Evolutionary conservation across 2,329 filamentous ascomycete species (phyloP).

Genomic region (Atkinsonella texensis): DNA sequence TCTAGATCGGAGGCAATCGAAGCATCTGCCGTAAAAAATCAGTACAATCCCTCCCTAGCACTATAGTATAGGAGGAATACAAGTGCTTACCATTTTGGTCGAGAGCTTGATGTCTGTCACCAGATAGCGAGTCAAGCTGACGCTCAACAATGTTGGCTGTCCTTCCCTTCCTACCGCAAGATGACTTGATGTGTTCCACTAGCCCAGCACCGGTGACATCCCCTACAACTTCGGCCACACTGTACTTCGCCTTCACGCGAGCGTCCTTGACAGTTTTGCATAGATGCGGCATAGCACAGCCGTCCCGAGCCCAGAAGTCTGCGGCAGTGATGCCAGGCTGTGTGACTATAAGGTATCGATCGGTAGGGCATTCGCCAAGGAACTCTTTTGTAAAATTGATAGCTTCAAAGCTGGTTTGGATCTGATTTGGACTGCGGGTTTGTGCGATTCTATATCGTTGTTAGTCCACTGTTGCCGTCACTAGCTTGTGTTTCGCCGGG

Average conservation of each 20-base stretch:
- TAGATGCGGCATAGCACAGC: slow-evolving; percentile 42
- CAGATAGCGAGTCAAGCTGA: slow-evolving; percentile 28
- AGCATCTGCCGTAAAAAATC: slow-evolving; percentile 26
- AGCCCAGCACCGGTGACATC: slow-evolving; percentile 30
- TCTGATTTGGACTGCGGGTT: slow-evolving; percentile 24
- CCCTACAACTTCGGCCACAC: slow-evolving; percentile 48
- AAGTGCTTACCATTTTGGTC: slow-evolving; percentile 33
- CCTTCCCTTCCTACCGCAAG: slow-evolving; percentile 30
- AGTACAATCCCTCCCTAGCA: neutral
- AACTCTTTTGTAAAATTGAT: slow-evolving; percentile 32
- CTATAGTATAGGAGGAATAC: neutral
- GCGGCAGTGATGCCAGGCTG: slow-evolving; percentile 62
- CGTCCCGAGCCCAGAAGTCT: slow-evolving; percentile 47
- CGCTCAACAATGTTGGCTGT: slow-evolving; percentile 28
- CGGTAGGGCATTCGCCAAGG: slow-evolving; percentile 58
- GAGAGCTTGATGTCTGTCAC: slow-evolving; percentile 30
- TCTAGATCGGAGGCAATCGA: slow-evolving; percentile 38
- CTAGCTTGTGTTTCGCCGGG: no score
- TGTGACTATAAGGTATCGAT: slow-evolving; percentile 64
- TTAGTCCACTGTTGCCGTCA: no score
- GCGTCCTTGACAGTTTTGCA: slow-evolving; percentile 26
- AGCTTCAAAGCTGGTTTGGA: slow-evolving; percentile 37
- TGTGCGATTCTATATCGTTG: slow-evolving; percentile 20
- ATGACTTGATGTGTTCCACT: slow-evolving; percentile 29
- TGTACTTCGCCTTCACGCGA: slow-evolving; percentile 27